These are phyloP conservation scores for Sugiyamaella neomexicana DNA, from an alignment of 1,139 yeast species.

Conservation along the genomic window DNA sequence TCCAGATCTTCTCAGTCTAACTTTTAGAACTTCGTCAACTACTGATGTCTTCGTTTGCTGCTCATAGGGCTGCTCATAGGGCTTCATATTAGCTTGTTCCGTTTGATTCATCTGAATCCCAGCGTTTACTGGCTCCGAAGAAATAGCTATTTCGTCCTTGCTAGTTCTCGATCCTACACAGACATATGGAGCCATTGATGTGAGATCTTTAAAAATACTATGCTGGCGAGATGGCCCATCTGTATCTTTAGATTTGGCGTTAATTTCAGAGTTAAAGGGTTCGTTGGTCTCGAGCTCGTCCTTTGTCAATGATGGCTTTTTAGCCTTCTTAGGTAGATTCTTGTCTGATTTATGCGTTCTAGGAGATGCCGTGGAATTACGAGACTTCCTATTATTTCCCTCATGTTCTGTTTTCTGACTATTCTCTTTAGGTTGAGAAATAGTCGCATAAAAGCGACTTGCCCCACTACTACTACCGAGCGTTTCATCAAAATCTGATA, in stretches of 20 bases:
- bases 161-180: neutral
- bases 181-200: neutral
- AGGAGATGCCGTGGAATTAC: neutral
- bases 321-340: neutral
- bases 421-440: neutral
- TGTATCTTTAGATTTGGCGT: neutral
- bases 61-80: too few relatives aligned
- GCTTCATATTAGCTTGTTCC: neutral
- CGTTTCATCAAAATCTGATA: neutral
- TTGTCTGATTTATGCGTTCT: neutral
- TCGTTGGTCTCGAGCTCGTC: neutral
- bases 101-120: neutral
- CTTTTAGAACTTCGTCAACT: conserved; percentile 22
- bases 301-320: neutral
- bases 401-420: neutral
- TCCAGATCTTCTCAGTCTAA: conserved; percentile 58
- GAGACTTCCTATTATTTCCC: neutral
- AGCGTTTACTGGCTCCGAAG: too few relatives aligned
- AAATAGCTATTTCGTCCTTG: neutral
- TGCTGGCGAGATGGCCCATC: neutral
- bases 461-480: neutral
- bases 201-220: neutral
- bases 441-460: neutral
- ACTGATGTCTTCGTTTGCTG: neutral
- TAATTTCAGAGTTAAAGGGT: neutral